These are phyloP conservation scores for Aureobasidium sp. DNA, from an alignment of 2,329 filamentous ascomycete genomes.

Conservation along the genomic window DNA sequence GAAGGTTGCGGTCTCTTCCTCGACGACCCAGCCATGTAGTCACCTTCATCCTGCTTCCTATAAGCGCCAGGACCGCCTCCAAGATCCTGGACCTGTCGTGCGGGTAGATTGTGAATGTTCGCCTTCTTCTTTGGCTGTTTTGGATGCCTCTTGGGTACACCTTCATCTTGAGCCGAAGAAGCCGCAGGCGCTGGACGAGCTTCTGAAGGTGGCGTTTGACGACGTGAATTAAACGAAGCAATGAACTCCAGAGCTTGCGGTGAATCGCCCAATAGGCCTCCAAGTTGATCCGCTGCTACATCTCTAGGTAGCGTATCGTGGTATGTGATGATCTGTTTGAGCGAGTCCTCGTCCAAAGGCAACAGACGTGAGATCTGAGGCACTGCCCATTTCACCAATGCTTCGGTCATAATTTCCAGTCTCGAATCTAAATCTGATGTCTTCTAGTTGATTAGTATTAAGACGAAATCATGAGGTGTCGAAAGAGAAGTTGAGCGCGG, in stretches of 20 bases:
- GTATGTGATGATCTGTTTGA: conserved; percentile 79
- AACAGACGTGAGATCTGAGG: conserved; percentile 71
- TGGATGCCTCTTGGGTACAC: conserved; percentile 19
- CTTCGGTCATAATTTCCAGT: conserved; percentile 17
- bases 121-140: conserved; percentile 36
- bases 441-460: background rate
- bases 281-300: conserved; percentile 75
- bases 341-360: conserved; percentile 73
- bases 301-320: conserved; percentile 65
- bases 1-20: conserved; percentile 28
- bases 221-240: conserved; percentile 62
- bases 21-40: conserved; percentile 57
- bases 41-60: conserved; percentile 69
- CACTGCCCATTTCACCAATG: conserved; percentile 45
- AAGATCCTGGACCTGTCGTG: conserved; percentile 47
- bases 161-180: conserved; percentile 17
- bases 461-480: background rate
- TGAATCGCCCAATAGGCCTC: conserved; percentile 79
- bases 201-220: conserved; percentile 31
- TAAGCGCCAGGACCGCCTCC: conserved; percentile 55
- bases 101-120: conserved; percentile 30
- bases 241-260: conserved; percentile 66
- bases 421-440: background rate
- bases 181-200: conserved; percentile 17
- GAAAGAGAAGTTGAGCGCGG: conserved; percentile 4